These are phyloP conservation scores for Talaromyces amestolkiae DNA, from an alignment of 2,329 filamentous ascomycete species.

Conservation along the genomic window DNA sequence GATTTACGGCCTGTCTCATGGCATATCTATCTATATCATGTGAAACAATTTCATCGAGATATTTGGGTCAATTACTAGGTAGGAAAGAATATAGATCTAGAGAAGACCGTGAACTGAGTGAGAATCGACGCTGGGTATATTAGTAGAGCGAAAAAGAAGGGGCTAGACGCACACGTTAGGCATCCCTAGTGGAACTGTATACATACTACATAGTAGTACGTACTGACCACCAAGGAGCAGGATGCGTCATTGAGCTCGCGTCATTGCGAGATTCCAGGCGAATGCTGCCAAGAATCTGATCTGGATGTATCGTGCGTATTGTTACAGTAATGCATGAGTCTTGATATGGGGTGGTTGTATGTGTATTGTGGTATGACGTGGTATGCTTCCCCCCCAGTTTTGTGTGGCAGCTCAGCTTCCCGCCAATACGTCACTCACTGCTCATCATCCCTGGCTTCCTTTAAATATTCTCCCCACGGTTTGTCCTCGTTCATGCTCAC, in stretches of 20 bases:
- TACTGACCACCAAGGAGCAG: too few relatives aligned
- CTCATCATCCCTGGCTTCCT: slow-evolving; percentile 18
- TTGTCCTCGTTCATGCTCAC: not conserved
- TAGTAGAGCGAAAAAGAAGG: not conserved
- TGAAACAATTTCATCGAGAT: too few relatives aligned
- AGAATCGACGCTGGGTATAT: not conserved
- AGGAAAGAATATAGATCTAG: not conserved
- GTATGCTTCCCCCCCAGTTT: not conserved
- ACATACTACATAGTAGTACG: too few relatives aligned
- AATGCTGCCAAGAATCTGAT: not conserved
- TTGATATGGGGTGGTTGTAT: not conserved
- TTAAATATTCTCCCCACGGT: slow-evolving; percentile 3
- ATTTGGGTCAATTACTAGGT: too few relatives aligned
- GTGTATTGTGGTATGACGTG: not conserved
- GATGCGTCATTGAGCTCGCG: slow-evolving; percentile 4
- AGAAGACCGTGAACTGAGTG: not conserved
- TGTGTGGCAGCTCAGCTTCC: slow-evolving; percentile 10
- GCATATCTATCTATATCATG: too few relatives aligned
- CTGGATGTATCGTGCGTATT: not conserved
- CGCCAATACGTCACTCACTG: slow-evolving; percentile 17
- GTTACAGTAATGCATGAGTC: not conserved
- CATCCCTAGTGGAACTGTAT: not conserved
- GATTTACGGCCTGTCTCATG: not conserved
- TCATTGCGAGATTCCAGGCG: not conserved
- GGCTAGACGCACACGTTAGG: not conserved